A percentile compares a stretch with the other conserved stretches of the same genome.
Conservation (phyloP, 1,139 yeast genomes). For the Arxiozyma slooffiae region DNA sequence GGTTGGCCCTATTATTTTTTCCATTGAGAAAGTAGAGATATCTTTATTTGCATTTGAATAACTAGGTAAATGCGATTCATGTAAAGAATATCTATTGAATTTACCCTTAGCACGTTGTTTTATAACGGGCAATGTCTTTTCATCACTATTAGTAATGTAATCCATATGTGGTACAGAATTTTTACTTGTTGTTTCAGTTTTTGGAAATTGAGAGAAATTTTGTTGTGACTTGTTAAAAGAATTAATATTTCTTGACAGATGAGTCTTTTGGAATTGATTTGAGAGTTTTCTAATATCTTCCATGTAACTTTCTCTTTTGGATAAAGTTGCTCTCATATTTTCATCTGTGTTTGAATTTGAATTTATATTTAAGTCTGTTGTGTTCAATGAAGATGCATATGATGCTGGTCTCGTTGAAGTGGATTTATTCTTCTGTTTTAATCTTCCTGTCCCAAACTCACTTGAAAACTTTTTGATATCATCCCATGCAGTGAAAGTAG, state of each 20-base stretch:
- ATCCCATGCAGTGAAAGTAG: conserved; percentile 24
- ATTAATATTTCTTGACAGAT: conserved; percentile 1
- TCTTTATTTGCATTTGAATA: neutral
- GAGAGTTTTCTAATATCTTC: conserved; percentile 25
- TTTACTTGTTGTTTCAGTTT: neutral
- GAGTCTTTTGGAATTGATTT: conserved; percentile 18
- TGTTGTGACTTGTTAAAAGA: neutral
- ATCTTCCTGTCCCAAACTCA: conserved; percentile 28
- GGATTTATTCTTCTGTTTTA: conserved; percentile 12
- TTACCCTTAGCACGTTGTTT: conserved; percentile 1
- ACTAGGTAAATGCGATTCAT: conserved; percentile 5
- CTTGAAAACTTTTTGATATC: conserved; percentile 27
- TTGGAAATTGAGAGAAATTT: neutral
- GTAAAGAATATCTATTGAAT: conserved; percentile 4
- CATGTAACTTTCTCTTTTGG: conserved; percentile 14
- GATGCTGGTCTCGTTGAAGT: neutral
- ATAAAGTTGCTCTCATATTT: neutral
- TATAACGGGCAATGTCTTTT: neutral
- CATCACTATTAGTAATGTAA: neutral
- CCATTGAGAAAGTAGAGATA: neutral
- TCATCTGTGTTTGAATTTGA: no score
- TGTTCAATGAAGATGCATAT: neutral
- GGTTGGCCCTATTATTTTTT: neutral
- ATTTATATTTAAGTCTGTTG: no score
- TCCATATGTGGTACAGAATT: neutral